phyloP scores from a whole-genome alignment of 768 basidiomycete species.

The Psilocybe cubensis region DNA sequence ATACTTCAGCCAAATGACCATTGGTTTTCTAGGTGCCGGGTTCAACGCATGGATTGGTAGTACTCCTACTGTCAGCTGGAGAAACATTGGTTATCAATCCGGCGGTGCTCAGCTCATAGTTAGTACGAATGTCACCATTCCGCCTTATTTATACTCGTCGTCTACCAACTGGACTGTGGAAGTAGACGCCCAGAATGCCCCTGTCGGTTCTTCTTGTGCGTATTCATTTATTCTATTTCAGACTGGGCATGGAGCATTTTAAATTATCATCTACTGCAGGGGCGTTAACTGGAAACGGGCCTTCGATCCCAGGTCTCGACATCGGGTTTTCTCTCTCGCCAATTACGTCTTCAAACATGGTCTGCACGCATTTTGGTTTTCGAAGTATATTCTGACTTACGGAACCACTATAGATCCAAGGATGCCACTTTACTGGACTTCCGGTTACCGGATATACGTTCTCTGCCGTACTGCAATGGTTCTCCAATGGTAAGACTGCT shows the following conservation, averaged over 20 bases:
- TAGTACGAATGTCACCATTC: neutral
- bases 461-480: too few relatives aligned
- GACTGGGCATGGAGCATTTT: too few relatives aligned
- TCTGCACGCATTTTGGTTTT: too few relatives aligned
- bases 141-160: neutral
- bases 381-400: too few relatives aligned
- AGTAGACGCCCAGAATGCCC: neutral
- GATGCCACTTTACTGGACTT: too few relatives aligned
- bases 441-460: too few relatives aligned
- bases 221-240: neutral
- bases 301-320: neutral
- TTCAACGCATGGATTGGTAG: neutral
- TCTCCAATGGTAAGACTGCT: too few relatives aligned
- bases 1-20: too few relatives aligned
- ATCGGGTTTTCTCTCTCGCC: neutral
- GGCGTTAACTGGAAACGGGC: neutral
- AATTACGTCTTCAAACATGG: too few relatives aligned
- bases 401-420: too few relatives aligned
- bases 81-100: neutral
- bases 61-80: neutral
- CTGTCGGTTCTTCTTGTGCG: neutral
- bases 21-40: neutral
- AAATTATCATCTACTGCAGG: neutral
- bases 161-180: neutral
- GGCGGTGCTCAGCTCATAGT: neutral